A percentile compares a stretch with the other conserved stretches of the same genome.
Evolutionary conservation across 768 basidiomycete genomes (phyloP).

Genomic region (Leccinum subgranulosum): DNA sequence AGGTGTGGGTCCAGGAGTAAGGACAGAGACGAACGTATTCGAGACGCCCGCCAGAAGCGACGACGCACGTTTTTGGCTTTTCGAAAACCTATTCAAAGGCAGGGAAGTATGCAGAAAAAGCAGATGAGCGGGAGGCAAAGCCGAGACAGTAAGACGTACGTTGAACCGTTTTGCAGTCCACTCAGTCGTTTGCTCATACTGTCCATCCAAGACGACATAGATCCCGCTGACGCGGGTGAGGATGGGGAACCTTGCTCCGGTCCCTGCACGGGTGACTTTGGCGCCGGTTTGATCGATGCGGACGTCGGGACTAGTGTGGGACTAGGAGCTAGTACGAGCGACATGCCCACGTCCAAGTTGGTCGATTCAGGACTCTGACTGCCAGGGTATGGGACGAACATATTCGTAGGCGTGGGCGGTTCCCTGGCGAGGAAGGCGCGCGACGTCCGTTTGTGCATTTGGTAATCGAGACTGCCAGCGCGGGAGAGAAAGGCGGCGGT

Average conservation of each 20-base stretch:
- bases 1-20: slow-evolving; percentile 38
- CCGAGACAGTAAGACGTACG: slow-evolving; percentile 39
- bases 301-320: slow-evolving; percentile 5
- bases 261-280: background rate
- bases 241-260: slow-evolving; percentile 22
- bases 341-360: slow-evolving; percentile 11
- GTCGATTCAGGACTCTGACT: background rate
- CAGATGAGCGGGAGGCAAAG: background rate
- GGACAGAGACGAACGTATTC: slow-evolving; percentile 48
- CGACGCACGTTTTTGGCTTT: slow-evolving; percentile 67
- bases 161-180: slow-evolving; percentile 50
- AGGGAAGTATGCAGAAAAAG: background rate
- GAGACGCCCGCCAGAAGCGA: slow-evolving; percentile 64
- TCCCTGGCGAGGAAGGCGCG: background rate
- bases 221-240: slow-evolving; percentile 26
- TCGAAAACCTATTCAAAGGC: slow-evolving; percentile 53
- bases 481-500: slow-evolving; percentile 11
- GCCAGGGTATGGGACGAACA: background rate
- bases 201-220: slow-evolving; percentile 49
- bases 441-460: slow-evolving; percentile 15
- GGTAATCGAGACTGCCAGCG: slow-evolving; percentile 13
- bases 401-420: background rate
- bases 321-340: slow-evolving; percentile 11
- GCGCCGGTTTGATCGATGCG: background rate
- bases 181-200: slow-evolving; percentile 60